These are phyloP conservation scores for Geosiphon pyriformis DNA, from an alignment of 192 early-diverging fungal species.

Conservation along the genomic window DNA sequence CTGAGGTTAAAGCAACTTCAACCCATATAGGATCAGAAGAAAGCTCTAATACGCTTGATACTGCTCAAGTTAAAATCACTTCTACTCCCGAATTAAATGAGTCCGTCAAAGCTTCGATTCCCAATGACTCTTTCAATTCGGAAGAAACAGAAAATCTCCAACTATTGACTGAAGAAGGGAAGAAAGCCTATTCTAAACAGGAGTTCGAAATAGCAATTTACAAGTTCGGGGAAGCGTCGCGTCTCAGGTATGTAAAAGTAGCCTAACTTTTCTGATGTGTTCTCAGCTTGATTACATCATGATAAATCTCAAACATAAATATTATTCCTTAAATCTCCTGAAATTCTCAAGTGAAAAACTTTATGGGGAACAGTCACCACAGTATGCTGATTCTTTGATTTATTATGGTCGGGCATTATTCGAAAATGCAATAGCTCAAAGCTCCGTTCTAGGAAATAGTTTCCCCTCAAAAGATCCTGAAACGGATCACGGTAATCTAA, in stretches of 20 bases:
- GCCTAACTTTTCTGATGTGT: background rate
- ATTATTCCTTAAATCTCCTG: too few species aligned
- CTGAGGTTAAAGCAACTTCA: too few species aligned
- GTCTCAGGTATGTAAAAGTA: constrained; percentile 47
- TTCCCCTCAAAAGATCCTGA: background rate
- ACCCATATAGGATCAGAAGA: too few species aligned
- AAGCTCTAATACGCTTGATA: too few species aligned
- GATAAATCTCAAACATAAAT: constrained; percentile 3
- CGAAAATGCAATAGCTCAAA: constrained; percentile 68
- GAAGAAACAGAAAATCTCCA: too few species aligned
- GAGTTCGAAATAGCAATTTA: constrained; percentile 61
- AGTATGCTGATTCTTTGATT: constrained; percentile 67
- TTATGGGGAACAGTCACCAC: constrained; percentile 54
- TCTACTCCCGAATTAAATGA: too few species aligned
- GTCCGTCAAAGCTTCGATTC: too few species aligned
- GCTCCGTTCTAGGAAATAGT: constrained; percentile 63
- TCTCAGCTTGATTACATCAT: background rate
- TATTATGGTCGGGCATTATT: constrained; percentile 70
- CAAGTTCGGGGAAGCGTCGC: constrained; percentile 63
- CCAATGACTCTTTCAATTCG: background rate
- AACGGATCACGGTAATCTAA: too few species aligned
- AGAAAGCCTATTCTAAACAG: constrained; percentile 54
- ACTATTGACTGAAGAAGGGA: constrained; percentile 63
- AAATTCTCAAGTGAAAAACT: constrained; percentile 61
- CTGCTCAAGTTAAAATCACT: too few species aligned